phyloP scores from a whole-genome alignment of 1,139 yeast genomes.

The Kodamaea sp. region DNA sequence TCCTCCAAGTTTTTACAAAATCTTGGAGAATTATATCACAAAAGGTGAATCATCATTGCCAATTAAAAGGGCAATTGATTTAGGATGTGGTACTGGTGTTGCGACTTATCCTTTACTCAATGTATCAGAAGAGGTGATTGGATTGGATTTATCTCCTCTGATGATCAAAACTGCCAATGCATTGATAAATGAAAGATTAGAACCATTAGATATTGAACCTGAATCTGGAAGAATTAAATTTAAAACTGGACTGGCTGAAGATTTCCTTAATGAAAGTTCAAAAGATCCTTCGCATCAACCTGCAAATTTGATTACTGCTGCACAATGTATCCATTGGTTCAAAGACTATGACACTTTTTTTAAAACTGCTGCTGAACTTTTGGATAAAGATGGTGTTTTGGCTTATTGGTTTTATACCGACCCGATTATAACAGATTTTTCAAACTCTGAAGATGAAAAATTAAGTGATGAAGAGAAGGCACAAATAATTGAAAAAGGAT shows the following conservation, averaged over 20 bases:
- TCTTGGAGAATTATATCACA: slow-evolving; percentile 22
- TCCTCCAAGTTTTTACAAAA: slow-evolving; percentile 21
- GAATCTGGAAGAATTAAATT: slow-evolving; percentile 28
- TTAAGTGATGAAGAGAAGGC: slow-evolving; percentile 11
- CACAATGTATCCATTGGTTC: slow-evolving; percentile 48
- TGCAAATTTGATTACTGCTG: slow-evolving; percentile 41
- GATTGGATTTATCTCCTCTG: slow-evolving; percentile 31
- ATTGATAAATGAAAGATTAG: slow-evolving; percentile 22
- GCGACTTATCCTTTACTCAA: slow-evolving; percentile 36
- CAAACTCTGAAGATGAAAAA: slow-evolving; percentile 17
- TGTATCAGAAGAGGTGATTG: slow-evolving; percentile 27
- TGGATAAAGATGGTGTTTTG: slow-evolving; percentile 36
- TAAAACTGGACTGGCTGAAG: slow-evolving; percentile 35
- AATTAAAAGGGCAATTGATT: slow-evolving; percentile 26
- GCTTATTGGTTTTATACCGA: slow-evolving; percentile 46
- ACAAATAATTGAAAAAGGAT: slow-evolving; percentile 21
- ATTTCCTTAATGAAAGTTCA: slow-evolving; percentile 17
- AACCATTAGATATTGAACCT: slow-evolving; percentile 18
- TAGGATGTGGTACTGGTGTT: slow-evolving; percentile 43
- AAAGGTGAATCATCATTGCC: slow-evolving; percentile 14
- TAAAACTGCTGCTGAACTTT: slow-evolving; percentile 23
- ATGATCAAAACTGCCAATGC: slow-evolving; percentile 37
- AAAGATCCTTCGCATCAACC: slow-evolving; percentile 16
- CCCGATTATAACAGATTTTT: slow-evolving; percentile 33
- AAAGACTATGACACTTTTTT: slow-evolving; percentile 36